A percentile compares a stretch with the other conserved stretches of the same genome.
Conservation (phyloP, 2,329 filamentous ascomycete species). For the Phaeophleospora eucalypticola region DNA sequence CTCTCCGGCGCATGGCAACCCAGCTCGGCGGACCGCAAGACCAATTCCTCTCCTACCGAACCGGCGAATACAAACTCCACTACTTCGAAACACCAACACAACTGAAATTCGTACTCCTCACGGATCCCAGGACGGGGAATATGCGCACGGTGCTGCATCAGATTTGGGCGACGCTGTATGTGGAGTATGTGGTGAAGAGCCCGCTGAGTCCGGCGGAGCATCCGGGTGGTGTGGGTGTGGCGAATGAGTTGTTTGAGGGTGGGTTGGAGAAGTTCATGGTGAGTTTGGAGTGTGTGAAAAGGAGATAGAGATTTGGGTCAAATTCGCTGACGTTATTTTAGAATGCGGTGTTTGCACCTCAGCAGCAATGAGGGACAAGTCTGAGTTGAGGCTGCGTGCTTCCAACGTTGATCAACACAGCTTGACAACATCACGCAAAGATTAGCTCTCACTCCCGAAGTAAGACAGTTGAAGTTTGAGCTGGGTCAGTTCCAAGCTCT, state of each 20-base stretch:
- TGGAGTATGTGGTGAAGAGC: conserved; percentile 78
- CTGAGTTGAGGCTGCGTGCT: too few species aligned
- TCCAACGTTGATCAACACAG: too few species aligned
- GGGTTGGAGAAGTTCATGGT: conserved; percentile 74
- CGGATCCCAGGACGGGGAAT: conserved; percentile 70
- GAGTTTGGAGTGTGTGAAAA: conserved; percentile 8
- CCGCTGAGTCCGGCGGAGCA: conserved; percentile 60
- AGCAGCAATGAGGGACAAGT: conserved; percentile 8
- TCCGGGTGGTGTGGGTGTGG: conserved; percentile 57
- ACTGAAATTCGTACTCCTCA: conserved; percentile 94
- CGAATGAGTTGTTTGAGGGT: conserved; percentile 62
- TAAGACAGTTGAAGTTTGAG: too few species aligned
- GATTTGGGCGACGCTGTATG: conserved; percentile 97
- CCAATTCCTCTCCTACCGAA: conserved; percentile 87
- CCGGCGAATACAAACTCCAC: conserved; percentile 93
- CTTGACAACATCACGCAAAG: too few species aligned
- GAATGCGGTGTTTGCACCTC: conserved; percentile 15
- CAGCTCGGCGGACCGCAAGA: conserved; percentile 93
- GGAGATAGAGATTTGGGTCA: not conserved
- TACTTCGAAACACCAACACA: conserved; percentile 98
- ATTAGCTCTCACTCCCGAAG: too few species aligned
- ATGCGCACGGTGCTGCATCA: conserved; percentile 94
- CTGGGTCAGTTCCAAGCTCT: too few species aligned
- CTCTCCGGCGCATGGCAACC: conserved; percentile 90
- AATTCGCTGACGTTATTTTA: conserved; percentile 2